Base-by-base conservation (phyloP, 2,329 filamentous ascomycete genomes). In the Chalaropsis thielavioides region DNA sequence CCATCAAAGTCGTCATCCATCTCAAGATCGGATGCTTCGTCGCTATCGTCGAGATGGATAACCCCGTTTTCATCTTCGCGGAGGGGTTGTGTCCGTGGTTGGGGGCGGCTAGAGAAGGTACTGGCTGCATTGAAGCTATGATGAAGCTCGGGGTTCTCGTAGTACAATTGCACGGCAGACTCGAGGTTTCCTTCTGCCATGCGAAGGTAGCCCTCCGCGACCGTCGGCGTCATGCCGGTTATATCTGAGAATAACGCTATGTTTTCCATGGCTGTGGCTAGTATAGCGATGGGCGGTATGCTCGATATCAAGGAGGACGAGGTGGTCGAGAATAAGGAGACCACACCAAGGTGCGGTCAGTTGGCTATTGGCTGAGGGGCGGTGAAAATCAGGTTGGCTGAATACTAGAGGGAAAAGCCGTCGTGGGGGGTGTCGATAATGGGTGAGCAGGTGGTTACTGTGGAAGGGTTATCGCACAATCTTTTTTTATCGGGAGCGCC, bases 131-230 rank as follows among this genome's bases (percentile, higher is more conserved):
- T 69, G 15, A 82, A 74, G 66, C 75, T 76, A 54, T 76, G 76
- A 69, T 80, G 83, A 68, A 87, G 83, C 60, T 92, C 91, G 54
- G 88, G 89, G 73, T 88, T 94, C 72, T 95, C 90, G 74, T 90
- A 97, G 77, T 86, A 99, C 13, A 97, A 84, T 72, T 90, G 85
- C 70, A 96, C 86, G 31, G 94, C 94, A 72, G 92, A 88, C 74
- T 90, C 85, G 62, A 92, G 79, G 72, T 96, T 87, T 71, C 86
- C 86, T 70, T 90, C 88, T n/a, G 91, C 86, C 72, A 99, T 82
- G 70, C 88, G 83, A 60, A 97, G 82, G 75, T 95, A 96, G 70
- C 89, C 87, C 68, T 84, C 83, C 38, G 92, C 94, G 68, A 92
- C 84, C 69, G 86, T 80, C 35, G 86, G 81, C 68, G 81, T 84